Evolutionary conservation across 1,284 basidiomycete species (phyloP).

Genomic region (Uromyces viciae-fabae): DNA sequence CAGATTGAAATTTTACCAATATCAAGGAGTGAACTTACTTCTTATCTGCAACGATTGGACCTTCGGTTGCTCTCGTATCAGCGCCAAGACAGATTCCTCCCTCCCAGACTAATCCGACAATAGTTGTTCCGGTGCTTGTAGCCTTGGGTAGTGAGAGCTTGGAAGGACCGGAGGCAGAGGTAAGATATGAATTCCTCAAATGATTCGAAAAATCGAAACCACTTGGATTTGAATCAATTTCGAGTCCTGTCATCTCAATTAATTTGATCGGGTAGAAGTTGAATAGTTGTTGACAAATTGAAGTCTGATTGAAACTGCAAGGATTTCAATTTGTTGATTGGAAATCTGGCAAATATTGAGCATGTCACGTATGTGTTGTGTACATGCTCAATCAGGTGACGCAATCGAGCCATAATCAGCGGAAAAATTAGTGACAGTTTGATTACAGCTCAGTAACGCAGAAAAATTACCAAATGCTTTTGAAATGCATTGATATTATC

Average conservation of each 20-base stretch:
- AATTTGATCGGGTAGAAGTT: too few relatives aligned
- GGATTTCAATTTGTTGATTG: too few relatives aligned
- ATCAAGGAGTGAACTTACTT: conserved; percentile 70
- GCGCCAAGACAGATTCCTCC: conserved; percentile 93
- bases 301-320: too few relatives aligned
- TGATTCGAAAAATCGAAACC: conserved; percentile 45
- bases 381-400: too few relatives aligned
- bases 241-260: neutral
- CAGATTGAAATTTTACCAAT: conserved; percentile 89
- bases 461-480: too few relatives aligned
- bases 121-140: conserved; percentile 79
- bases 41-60: conserved; percentile 76
- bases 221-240: neutral
- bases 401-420: too few relatives aligned
- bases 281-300: too few relatives aligned
- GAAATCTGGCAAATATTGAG: too few relatives aligned
- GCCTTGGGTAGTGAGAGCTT: conserved; percentile 43
- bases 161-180: conserved; percentile 25
- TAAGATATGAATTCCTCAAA: conserved; percentile 31
- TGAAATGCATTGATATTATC: too few relatives aligned
- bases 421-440: too few relatives aligned
- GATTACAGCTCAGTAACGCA: too few relatives aligned
- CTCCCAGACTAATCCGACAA: conserved; percentile 78
- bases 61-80: conserved; percentile 91
- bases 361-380: too few relatives aligned